These are phyloP conservation scores for Tripidium arundinaceum DNA, from an alignment of 202 grass and related monocot genomes.

Conservation along the genomic window DNA sequence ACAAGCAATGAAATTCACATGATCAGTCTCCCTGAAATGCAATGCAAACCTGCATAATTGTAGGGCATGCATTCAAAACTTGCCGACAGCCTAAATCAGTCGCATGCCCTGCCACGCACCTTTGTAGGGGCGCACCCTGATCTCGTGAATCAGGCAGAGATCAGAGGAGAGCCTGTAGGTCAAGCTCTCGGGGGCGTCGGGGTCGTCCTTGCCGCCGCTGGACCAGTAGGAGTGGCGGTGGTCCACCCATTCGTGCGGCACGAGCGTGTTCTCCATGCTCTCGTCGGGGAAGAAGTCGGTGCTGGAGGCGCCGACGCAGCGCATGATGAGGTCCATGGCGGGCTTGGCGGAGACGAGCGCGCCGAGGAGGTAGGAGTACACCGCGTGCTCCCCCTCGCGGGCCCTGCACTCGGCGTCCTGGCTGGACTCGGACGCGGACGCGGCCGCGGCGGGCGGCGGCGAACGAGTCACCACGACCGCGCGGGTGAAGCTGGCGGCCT, in stretches of 20 bases:
- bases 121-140: conserved; percentile 64
- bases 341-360: conserved; percentile 38
- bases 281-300: conserved; percentile 80
- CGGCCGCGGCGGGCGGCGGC: not conserved
- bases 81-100: not conserved
- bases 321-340: conserved; percentile 50
- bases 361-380: conserved; percentile 46
- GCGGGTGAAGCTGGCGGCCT: conserved; percentile 50
- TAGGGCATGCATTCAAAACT: not conserved
- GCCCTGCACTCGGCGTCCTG: not conserved
- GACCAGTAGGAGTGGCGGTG: conserved; percentile 75
- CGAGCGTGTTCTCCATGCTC: conserved; percentile 64
- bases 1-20: not conserved
- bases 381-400: conserved; percentile 41
- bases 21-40: conserved; percentile 5
- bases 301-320: conserved; percentile 68
- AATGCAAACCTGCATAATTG: conserved; percentile 10
- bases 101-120: conserved; percentile 38
- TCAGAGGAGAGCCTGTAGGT: conserved; percentile 50
- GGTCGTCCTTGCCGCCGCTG: conserved; percentile 47
- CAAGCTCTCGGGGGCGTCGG: conserved; percentile 47
- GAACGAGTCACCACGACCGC: conserved; percentile 37
- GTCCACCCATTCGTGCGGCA: conserved; percentile 29
- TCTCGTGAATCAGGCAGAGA: conserved; percentile 58
- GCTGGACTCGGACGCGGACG: conserved; percentile 34